These are phyloP conservation scores for Epithemia pelagica DNA, from an alignment of 108 stramenopile genomes.

Conservation along the genomic window DNA sequence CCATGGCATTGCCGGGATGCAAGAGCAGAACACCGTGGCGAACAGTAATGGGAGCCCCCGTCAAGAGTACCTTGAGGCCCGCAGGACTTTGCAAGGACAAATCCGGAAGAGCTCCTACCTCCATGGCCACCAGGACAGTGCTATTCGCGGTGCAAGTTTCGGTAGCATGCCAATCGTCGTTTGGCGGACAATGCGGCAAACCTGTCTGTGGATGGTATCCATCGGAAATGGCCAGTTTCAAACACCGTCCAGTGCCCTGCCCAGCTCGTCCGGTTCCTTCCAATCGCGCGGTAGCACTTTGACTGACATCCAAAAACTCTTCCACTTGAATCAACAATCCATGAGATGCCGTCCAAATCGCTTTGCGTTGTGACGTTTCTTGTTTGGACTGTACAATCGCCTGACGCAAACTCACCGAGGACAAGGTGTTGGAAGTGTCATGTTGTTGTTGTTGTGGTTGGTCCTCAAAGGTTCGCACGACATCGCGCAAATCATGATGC, in stretches of 20 bases:
- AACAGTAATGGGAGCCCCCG: slow-evolving; percentile 39
- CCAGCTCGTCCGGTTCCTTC: slow-evolving; percentile 12
- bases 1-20: slow-evolving; percentile 41
- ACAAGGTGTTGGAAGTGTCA: not conserved
- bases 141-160: not conserved
- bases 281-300: slow-evolving; percentile 39
- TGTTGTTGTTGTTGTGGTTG: not conserved
- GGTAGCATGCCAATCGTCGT: slow-evolving; percentile 4
- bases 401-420: slow-evolving; percentile 18
- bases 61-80: slow-evolving; percentile 54
- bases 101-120: slow-evolving; percentile 36
- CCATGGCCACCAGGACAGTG: slow-evolving; percentile 33
- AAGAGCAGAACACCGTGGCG: slow-evolving; percentile 47
- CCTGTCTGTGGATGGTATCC: slow-evolving; percentile 24
- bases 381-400: slow-evolving; percentile 10
- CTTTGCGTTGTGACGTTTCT: slow-evolving; percentile 15
- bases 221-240: slow-evolving; percentile 42
- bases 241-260: slow-evolving; percentile 26
- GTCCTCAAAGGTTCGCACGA: slow-evolving; percentile 31
- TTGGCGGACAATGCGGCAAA: not conserved
- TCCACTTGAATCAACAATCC: slow-evolving; percentile 62
- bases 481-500: slow-evolving; percentile 67
- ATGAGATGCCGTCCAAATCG: slow-evolving; percentile 27
- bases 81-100: slow-evolving; percentile 28
- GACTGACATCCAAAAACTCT: slow-evolving; percentile 48